Conservation (phyloP, 1,284 basidiomycete species). For the Ustilago sp. region DNA sequence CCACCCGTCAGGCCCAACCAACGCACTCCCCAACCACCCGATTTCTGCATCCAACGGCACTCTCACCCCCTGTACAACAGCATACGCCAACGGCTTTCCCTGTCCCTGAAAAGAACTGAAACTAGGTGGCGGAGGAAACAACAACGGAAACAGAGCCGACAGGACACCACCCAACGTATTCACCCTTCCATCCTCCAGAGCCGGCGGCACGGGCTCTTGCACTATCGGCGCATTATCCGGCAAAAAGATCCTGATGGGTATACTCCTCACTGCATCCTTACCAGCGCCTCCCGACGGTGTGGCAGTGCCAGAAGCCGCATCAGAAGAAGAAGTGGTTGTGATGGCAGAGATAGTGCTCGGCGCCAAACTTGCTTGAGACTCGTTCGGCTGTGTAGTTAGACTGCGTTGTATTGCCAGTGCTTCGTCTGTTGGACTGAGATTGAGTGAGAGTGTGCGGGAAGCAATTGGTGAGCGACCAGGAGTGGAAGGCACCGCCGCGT, state of each 20-base stretch:
- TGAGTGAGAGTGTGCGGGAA: constrained; percentile 27
- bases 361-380: constrained; percentile 38
- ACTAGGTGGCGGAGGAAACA: constrained; percentile 71
- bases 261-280: constrained; percentile 34
- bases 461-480: constrained; percentile 21
- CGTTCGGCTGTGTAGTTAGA: constrained; percentile 44
- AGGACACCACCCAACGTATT: constrained; percentile 71
- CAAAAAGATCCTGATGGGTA: constrained; percentile 83
- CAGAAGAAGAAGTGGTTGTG: constrained; percentile 39
- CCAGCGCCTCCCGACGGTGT: constrained; percentile 15
- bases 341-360: constrained; percentile 42
- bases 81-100: constrained; percentile 71
- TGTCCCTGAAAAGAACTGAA: constrained; percentile 47
- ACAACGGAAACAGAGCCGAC: constrained; percentile 70
- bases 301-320: constrained; percentile 20
- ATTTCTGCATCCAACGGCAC: constrained; percentile 87
- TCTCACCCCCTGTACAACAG: constrained; percentile 87
- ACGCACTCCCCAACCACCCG: constrained; percentile 89
- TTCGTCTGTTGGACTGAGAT: constrained; percentile 26
- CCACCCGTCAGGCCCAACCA: constrained; percentile 95
- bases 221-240: constrained; percentile 86
- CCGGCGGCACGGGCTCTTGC: constrained; percentile 85
- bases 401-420: constrained; percentile 22
- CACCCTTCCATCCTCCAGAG: constrained; percentile 68
- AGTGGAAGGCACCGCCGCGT: neutral